These are phyloP conservation scores for Fusarium siculi DNA, from an alignment of 2,329 filamentous ascomycete species.

Conservation along the genomic window DNA sequence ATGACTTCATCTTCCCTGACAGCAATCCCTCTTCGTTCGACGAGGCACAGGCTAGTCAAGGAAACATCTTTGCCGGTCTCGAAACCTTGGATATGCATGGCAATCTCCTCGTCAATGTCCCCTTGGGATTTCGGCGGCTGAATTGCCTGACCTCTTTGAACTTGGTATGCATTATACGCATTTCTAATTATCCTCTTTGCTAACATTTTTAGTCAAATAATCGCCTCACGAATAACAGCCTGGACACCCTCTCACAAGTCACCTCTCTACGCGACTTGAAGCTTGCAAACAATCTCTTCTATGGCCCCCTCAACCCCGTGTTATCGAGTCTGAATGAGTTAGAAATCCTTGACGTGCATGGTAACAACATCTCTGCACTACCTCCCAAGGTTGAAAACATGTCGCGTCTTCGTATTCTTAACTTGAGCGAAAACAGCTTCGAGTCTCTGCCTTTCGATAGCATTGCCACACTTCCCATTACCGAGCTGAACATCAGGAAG, in stretches of 20 bases:
- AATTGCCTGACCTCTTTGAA: slow-evolving; percentile 83
- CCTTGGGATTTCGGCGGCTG: slow-evolving; percentile 79
- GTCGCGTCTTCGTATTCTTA: slow-evolving; percentile 76
- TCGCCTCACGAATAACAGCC: slow-evolving; percentile 75
- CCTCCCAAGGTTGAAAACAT: slow-evolving; percentile 76
- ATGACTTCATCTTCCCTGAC: slow-evolving; percentile 84
- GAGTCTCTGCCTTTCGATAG: slow-evolving; percentile 75
- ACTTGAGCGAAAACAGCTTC: slow-evolving; percentile 83
- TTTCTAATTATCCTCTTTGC: not conserved
- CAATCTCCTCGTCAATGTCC: slow-evolving; percentile 78
- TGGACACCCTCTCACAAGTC: slow-evolving; percentile 81
- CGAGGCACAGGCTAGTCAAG: slow-evolving; percentile 72
- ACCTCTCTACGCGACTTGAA: slow-evolving; percentile 79
- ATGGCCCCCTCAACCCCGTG: slow-evolving; percentile 72
- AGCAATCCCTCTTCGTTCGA: slow-evolving; percentile 64
- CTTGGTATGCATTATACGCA: slow-evolving; percentile 64
- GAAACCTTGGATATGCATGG: slow-evolving; percentile 88
- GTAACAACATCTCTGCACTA: slow-evolving; percentile 79
- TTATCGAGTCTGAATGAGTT: slow-evolving; percentile 74
- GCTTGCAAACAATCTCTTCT: slow-evolving; percentile 80
- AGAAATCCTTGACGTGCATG: slow-evolving; percentile 83
- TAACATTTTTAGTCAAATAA: slow-evolving; percentile 75
- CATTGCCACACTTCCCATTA: slow-evolving; percentile 74
- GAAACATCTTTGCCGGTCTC: slow-evolving; percentile 82
- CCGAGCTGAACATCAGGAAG: slow-evolving; percentile 78